Evolutionary conservation across 371 early-diverging fungal genomes (phyloP), one percentile per base, ranked within the genome.

Genomic region (Rhizopus arrhizus): DNA sequence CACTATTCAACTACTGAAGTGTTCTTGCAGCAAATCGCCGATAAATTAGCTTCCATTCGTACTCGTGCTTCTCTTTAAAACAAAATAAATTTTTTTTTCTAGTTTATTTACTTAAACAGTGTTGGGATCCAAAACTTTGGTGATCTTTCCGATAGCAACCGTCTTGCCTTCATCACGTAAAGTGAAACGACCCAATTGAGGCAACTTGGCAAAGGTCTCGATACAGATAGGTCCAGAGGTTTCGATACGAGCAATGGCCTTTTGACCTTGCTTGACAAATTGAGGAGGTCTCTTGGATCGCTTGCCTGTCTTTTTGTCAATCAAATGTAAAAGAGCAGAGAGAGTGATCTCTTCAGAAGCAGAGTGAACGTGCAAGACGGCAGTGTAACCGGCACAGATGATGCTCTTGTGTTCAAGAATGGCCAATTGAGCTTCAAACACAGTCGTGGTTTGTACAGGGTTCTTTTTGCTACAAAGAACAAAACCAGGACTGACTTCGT

Each of bases 111-210:
- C 51, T 66, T 66, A 64, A 31, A 50, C 60, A 22, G 61, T 29
- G 59, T 22, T 10, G 22, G 40, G 22, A 4, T 79, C 81, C 43
- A 81, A 59, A 33, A 97, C 80, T 82, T 93, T 94, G 64, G 90
- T 87, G 31, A 97, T 80, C 75, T 94, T 93, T 66, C 98, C 97
- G 62, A 98, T 91, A 35, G 97, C 98, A 75, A 98, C 89, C 15
- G 98, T 97, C 80, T 89, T 91, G 42, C 91, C 91, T 86, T 97
- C 96, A 70, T 97, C 96, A 69, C 99, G 91, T 28, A 98, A 81
- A 32, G 96, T 97, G 83, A 98, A 97, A 50, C 99, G 87, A 48
- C 99, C 97, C 32, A 98, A 77, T 74, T 95, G 96, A 51, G 93
- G 91, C 65, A 89, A 88, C 38, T 94, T 91, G n/a, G 81, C 84